Base-by-base conservation (phyloP, 306 rosid genomes). In the Cucumis cinereus region DNA sequence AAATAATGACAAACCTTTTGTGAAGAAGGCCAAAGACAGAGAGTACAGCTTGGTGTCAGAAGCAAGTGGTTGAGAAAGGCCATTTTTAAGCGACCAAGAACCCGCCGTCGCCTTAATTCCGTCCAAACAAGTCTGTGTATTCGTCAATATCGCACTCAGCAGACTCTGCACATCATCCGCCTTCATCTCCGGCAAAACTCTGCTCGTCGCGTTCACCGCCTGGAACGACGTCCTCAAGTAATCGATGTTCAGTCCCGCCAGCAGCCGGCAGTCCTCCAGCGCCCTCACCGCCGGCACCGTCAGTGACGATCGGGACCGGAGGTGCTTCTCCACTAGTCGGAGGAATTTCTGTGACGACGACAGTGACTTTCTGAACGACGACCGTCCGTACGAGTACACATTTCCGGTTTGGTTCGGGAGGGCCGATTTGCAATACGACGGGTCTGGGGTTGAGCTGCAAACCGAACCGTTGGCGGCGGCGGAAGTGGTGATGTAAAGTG, bases 111-210 rank as follows among this genome's bases (percentile, higher is more conserved):
- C 85, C 71, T 87, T 87, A 8, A 93, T 78, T 33, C 98, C 97
- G 10, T 93, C 98, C 36, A 83, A 38, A 68, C 98, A 93, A 1
- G 98, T 91, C 74, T 93, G 96, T 59, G 87, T 88, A 82, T 93
- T 91, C 9, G 97, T 91, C 12, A 93, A 50, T 68, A 89, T 86
- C 33, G 90, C 97, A 49, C 98, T 93, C 13, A 93, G 85, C 10
- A 84, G 23, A 0, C 94, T 83, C 79, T 90, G 94, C 52, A 90
- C 58, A 1, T 91, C 85, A 4, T 93, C 91, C 12, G 96, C 98
- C 73, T 88, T 80, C 33, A 76, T 74, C 69, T 19, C 82, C 0
- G 91, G 78, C 2, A 93, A 88, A 45, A 73, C 49, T 3, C 23
- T 41, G 0, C 83, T 81, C 6, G 89, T 84, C 15, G 77, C 43